Evolutionary conservation across 139 green algal species (phyloP), one percentile per base, ranked within the genome.

Genomic region (Ettlia oleoabundans): DNA sequence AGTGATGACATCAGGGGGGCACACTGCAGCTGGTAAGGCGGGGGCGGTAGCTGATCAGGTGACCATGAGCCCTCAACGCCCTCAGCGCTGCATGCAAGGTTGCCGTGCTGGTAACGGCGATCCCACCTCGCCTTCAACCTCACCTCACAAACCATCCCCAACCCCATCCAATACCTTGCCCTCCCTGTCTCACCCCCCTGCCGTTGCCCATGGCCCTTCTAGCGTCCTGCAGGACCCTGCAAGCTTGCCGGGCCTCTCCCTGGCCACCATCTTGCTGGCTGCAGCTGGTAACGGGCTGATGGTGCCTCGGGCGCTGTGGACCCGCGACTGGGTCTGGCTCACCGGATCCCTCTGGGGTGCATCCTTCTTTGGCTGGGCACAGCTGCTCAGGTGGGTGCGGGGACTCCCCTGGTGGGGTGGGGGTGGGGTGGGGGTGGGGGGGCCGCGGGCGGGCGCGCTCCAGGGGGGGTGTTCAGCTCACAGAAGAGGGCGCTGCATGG

Each of bases 241-340:
- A 42, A 90, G 86, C 72, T 76, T 96, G 58, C 80, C 84, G 38
- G 93, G 91, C 15, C 78, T 96, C 37, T 92, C 86, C 0, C 78
- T 94, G 37, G 88, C 86, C 80, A 95, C 91, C 41, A 91, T 96
- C 82, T 80, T 97, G 80, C 89, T 98, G 63, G 94, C 89, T 1
- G 91, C 94, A 82, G 43, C 88, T 2, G 93, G 93, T 84, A 98
- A 98, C 75, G 89, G 82, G 22, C 88, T 97, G 37, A 98, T 98
- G 93, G 87, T 98, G 38, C 94, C 96, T 0, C 90, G 96, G 6
- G 95, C 96, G 33, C 86, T 98, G 37, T 88, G 91, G 67, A 95
- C 88, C 10, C 66, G 88, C 3, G 96, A 98, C 86, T 51, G 84
- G 40, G 89, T 97, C 61, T 98, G 96, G 96, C 83, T 92, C 33